Percentiles rank a stretch among this genome's conserved stretches.
These are phyloP conservation scores for Triticum dicoccoides DNA, from an alignment of 176 grass and related monocot species.

Conservation along the genomic window DNA sequence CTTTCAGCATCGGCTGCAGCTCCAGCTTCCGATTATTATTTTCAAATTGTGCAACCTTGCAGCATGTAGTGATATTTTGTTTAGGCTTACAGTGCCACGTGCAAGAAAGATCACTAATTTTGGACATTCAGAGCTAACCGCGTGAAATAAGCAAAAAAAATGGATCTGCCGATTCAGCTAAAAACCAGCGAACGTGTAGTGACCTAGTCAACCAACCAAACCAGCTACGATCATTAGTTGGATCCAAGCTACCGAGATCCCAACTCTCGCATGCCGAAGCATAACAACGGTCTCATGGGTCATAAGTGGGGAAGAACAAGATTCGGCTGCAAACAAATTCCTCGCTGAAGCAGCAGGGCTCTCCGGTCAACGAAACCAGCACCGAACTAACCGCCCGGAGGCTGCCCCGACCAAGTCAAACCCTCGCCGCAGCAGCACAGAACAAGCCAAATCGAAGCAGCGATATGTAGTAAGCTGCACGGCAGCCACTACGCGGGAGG, in stretches of 20 bases:
- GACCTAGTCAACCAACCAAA: not conserved
- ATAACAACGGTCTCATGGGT: not conserved
- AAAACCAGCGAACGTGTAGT: not conserved
- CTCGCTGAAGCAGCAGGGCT: not conserved
- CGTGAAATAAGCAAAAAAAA: not conserved
- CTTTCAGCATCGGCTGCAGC: not conserved
- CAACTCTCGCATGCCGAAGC: not conserved
- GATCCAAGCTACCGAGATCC: conserved; percentile 31
- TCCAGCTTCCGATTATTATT: not conserved
- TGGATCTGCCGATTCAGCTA: conserved; percentile 7
- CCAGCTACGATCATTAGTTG: not conserved
- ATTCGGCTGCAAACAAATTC: not conserved
- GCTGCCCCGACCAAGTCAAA: not conserved
- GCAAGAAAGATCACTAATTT: not conserved
- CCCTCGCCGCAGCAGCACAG: not conserved
- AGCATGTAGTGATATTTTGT: not conserved
- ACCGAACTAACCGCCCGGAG: not conserved
- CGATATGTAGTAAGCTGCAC: not conserved
- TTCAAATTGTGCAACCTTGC: not conserved
- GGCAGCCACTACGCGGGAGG: not conserved
- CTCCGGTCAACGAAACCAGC: not conserved
- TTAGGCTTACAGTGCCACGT: not conserved
- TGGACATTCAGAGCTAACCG: not conserved
- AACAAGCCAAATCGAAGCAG: conserved; percentile 15
- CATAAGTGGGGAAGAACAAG: not conserved